Evolutionary conservation across 306 rosid genomes (phyloP), one percentile per base, ranked within the genome.

Genomic region (Sophora flavescens): DNA sequence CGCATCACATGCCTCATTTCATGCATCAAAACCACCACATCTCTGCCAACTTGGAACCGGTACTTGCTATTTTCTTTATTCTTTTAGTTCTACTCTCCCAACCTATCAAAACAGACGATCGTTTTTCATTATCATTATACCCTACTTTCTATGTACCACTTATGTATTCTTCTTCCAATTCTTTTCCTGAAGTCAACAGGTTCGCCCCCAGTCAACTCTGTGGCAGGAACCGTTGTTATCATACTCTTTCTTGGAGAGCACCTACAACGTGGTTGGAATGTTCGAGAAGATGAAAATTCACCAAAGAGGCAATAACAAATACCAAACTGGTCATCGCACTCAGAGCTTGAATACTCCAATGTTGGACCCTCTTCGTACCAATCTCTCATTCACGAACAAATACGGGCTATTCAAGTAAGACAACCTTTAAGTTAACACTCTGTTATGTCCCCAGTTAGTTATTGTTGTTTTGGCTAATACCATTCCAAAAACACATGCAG

Each of bases 351-450:
- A 4, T 68, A 45, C 71, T 42, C 52, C 62, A 58, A 44, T 52
- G 64, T 44, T 42, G 81, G 68, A 53, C 60, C 38, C 3, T 14
- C 14, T 61, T 45, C 88, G 12, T 58, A 78, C 26, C 85, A 68
- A 68, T 53, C 70, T 63, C 82, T 75, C 17, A 38, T 83, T 61
- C 68, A 70, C 6, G 45, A 82, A 47, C 96, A 87, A 87, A 75
- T 81, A 36, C 87, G 83, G 63, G 87, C 89, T 51, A 45, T 72
- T 33, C 83, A 86, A 78, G 97, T 91, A 80, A 79, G 17, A 70
- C 4, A 51, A 28, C 35, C 54, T 18, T 6, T 33, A 52, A 47
- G 28, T 39, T 1, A 39, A 39, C 44, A 6, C 22, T 22, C 22
- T 22, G 22, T 22, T 1, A 22, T 22, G 22, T 22, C 22, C 1